Base-by-base conservation (phyloP, 306 rosid genomes). In the Sophora flavescens region DNA sequence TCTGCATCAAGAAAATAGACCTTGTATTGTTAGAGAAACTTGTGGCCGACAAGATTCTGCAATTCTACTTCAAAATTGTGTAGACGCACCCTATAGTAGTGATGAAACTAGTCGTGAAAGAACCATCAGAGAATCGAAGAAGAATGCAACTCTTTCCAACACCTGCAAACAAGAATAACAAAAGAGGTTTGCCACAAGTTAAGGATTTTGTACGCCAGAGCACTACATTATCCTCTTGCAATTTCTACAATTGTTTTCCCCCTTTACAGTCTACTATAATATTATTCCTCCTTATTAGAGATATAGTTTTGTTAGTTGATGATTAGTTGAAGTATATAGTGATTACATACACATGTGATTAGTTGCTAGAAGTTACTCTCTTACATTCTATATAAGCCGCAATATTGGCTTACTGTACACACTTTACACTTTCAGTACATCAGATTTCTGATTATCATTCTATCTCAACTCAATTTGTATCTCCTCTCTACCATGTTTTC, bases 81-180 rank as follows among this genome's bases (percentile, higher is more conserved):
- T 81, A 78, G 68, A 84, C 90, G 68, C 64, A 94, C 98, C 98
- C 98, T 76, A 95, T 84, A 58, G 98, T 95, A 50, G 98, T 92
- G 74, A 95, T 92, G 83, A 92, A 95, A 85, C 92, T 95, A 52
- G 97, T 95, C 60, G 96, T 90, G 85, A 95, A 95, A 80, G 96
- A 92, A 36, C 97, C 96, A 80, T 95, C 98, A 2, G 98, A 90
- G 88, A 95, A 95, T 52, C 98, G 97, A 80, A 95, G 86, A 83
- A 92, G 98, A 74, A 95, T 91, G 70, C 97, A 95, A 90, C 98
- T 95, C 93, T 92, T 95, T 74, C 98, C 98, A 72, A 95, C 98
- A 76, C 98, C 98, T 95, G 89, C 82, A 84, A 68, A 78, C 28
- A 58, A 74, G 42, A 76, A 65, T 4, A 79, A 39, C 64, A 72